phyloP scores from a whole-genome alignment of 78 protist genomes.

The Dictyostelium brefeldianum region DNA sequence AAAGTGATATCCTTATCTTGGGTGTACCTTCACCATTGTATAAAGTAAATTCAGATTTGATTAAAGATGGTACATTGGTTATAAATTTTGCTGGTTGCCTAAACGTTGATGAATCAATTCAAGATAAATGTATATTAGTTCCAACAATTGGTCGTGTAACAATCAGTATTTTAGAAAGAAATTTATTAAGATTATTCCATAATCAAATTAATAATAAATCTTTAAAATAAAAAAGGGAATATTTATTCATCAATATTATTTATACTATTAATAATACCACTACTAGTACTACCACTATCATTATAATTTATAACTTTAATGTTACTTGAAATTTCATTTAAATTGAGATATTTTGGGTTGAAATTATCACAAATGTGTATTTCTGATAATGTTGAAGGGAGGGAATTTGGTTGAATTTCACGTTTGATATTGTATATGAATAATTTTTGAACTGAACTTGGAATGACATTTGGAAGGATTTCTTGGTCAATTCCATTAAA shows the following conservation, averaged over 20 bases:
- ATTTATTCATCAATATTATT: too few species aligned
- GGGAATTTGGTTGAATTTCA: neutral
- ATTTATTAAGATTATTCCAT: constrained; percentile 82
- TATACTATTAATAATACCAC: too few species aligned
- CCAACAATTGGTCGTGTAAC: constrained; percentile 92
- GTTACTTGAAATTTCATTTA: neutral
- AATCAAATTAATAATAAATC: constrained; percentile 43
- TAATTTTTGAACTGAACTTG: neutral
- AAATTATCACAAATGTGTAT: constrained; percentile 1
- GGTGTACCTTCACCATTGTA: constrained; percentile 89
- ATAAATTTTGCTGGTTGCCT: constrained; percentile 86
- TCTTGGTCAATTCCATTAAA: neutral
- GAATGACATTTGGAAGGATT: neutral
- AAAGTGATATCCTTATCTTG: constrained; percentile 80
- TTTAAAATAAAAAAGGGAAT: too few species aligned
- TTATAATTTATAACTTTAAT: neutral
- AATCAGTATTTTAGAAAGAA: constrained; percentile 89
- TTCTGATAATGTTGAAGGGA: neutral
- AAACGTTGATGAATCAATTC: constrained; percentile 82
- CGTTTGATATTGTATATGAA: neutral
- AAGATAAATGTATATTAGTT: constrained; percentile 46
- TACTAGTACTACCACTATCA: too few species aligned
- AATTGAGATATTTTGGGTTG: neutral
- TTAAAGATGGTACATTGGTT: constrained; percentile 56
- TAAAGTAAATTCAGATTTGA: constrained; percentile 50